These are phyloP conservation scores for Lachnellula willkommii DNA, from an alignment of 2,329 filamentous ascomycete genomes.

Conservation along the genomic window DNA sequence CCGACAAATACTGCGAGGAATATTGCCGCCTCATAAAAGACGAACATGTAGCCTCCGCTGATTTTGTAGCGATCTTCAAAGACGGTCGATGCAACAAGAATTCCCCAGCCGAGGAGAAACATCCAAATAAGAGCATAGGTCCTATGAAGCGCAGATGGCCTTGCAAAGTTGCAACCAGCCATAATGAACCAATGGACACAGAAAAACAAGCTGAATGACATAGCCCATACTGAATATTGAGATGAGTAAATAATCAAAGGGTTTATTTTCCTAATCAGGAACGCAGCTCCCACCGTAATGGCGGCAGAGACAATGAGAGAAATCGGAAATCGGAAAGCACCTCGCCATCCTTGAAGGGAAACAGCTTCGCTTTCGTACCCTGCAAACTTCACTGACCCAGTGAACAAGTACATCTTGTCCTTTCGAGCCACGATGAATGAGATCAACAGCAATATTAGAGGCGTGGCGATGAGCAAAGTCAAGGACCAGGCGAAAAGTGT, in stretches of 20 bases:
- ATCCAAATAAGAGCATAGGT: constrained; percentile 81
- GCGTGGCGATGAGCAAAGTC: constrained; percentile 73
- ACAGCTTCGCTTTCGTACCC: constrained; percentile 57
- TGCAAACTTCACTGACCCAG: constrained; percentile 52
- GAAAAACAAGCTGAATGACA: constrained; percentile 78
- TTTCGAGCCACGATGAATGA: constrained; percentile 62
- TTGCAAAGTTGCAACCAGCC: constrained; percentile 68
- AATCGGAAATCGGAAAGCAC: constrained; percentile 78
- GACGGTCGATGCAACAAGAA: constrained; percentile 68
- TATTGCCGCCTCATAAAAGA: constrained; percentile 71
- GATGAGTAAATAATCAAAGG: constrained; percentile 89
- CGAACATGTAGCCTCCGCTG: constrained; percentile 71
- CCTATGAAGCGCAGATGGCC: constrained; percentile 81
- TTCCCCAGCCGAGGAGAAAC: constrained; percentile 66
- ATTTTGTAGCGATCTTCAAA: constrained; percentile 70
- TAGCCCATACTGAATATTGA: constrained; percentile 79
- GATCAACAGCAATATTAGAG: constrained; percentile 64
- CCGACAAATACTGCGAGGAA: constrained; percentile 71
- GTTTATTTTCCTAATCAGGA: constrained; percentile 75
- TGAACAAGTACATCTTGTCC: constrained; percentile 87
- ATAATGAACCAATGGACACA: constrained; percentile 78
- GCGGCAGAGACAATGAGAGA: constrained; percentile 63
- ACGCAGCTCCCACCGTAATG: constrained; percentile 66
- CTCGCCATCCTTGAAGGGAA: constrained; percentile 67
- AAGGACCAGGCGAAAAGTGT: constrained; percentile 87